These are phyloP conservation scores for Leavenworthia alabamica DNA, from an alignment of 345 rosid species.

Conservation along the genomic window DNA sequence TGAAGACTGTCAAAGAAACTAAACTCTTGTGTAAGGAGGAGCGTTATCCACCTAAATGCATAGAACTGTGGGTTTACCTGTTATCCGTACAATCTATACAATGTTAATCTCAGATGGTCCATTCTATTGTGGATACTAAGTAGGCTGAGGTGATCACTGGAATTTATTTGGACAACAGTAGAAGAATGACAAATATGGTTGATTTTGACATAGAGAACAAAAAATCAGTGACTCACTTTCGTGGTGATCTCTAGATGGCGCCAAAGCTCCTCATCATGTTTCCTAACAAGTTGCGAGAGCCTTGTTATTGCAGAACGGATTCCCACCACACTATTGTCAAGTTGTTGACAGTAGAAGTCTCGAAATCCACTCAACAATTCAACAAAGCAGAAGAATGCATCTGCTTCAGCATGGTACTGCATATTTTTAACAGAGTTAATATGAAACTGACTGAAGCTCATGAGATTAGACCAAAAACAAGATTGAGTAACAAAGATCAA, in stretches of 20 bases:
- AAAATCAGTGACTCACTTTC: no score
- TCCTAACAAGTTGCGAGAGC: no score
- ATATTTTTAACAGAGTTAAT: conserved; percentile 13
- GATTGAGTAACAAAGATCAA: no score
- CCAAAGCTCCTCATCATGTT: no score
- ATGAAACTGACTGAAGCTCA: neutral
- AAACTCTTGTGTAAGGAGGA: conserved; percentile 95
- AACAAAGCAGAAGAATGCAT: conserved; percentile 66
- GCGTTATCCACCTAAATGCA: conserved; percentile 97
- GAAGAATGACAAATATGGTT: neutral
- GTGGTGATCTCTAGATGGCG: conserved; percentile 18
- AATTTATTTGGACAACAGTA: neutral
- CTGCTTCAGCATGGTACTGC: conserved; percentile 36
- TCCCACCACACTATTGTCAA: no score
- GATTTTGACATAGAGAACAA: neutral
- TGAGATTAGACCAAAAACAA: neutral
- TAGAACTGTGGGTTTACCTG: no score
- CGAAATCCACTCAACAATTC: conserved; percentile 90
- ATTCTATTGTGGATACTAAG: no score
- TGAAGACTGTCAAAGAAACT: conserved; percentile 83
- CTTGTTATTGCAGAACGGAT: no score
- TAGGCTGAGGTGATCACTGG: no score
- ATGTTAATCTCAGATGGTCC: conserved; percentile 15
- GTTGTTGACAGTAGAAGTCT: conserved; percentile 90
- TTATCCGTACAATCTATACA: conserved; percentile 58